Percentiles rank a stretch among this genome's conserved stretches.
Evolutionary conservation across 2,329 filamentous ascomycete genomes (phyloP).

Genomic region (Phoma sp.): DNA sequence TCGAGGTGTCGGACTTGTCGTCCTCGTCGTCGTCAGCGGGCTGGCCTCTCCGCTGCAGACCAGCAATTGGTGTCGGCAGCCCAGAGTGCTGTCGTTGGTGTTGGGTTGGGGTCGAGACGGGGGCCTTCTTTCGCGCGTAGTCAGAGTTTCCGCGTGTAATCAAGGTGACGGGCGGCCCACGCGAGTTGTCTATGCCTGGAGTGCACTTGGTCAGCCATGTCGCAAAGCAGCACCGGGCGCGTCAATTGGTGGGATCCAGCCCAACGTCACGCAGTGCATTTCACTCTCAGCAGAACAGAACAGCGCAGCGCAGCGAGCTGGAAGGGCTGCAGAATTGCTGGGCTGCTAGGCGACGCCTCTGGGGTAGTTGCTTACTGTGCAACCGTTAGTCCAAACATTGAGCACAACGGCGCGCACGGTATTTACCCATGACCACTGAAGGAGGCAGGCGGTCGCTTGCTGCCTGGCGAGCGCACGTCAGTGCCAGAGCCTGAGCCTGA

Average conservation of each 20-base stretch:
- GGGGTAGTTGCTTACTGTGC: constrained; percentile 12
- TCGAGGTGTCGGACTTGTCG: constrained; percentile 19
- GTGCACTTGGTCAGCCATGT: constrained; percentile 7
- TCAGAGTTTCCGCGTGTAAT: constrained; percentile 52
- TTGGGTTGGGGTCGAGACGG: constrained; percentile 17
- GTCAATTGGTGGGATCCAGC: background rate
- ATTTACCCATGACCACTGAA: constrained; percentile 51
- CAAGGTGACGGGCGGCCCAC: constrained; percentile 59
- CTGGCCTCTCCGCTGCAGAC: constrained; percentile 26
- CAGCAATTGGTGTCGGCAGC: constrained; percentile 13
- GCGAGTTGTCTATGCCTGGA: constrained; percentile 54
- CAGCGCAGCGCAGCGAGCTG: too few relatives aligned
- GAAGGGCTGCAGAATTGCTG: background rate
- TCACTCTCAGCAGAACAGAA: background rate
- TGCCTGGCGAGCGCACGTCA: constrained; percentile 38
- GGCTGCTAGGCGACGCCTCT: background rate
- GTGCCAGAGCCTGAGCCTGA: constrained; percentile 27
- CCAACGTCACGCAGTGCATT: constrained; percentile 1
- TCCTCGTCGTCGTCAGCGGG: constrained; percentile 29
- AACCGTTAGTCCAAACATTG: constrained; percentile 11
- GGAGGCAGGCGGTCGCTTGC: constrained; percentile 54
- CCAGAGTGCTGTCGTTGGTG: constrained; percentile 12
- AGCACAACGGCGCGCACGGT: constrained; percentile 5
- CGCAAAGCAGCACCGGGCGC: constrained; percentile 1
- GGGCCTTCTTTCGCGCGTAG: constrained; percentile 38